phyloP scores from a whole-genome alignment of 495 filamentous ascomycete species.

The Annulohypoxylon maeteangense region DNA sequence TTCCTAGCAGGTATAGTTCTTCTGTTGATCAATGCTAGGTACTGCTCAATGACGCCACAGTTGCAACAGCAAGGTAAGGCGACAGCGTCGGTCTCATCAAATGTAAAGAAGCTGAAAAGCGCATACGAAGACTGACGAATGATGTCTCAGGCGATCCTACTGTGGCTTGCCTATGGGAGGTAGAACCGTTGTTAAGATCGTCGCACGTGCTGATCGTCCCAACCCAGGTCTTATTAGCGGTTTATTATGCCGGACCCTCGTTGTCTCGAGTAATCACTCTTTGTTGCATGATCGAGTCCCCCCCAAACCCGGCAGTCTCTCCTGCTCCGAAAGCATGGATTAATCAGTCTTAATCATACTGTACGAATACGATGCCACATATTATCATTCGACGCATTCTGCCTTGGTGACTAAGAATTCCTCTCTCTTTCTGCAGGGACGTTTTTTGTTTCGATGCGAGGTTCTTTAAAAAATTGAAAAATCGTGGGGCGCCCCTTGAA shows the following conservation, averaged over 20 bases:
- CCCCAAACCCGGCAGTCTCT: constrained; percentile 41
- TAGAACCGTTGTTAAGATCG: constrained; percentile 44
- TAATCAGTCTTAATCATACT: constrained; percentile 20
- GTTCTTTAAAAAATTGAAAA: constrained; percentile 38
- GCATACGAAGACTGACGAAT: constrained; percentile 33
- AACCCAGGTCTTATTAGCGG: constrained; percentile 42
- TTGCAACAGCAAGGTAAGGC: constrained; percentile 28
- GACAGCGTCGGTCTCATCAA: constrained; percentile 23
- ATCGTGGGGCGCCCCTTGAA: constrained; percentile 44
- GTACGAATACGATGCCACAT: constrained; percentile 33
- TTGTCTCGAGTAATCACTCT: constrained; percentile 25
- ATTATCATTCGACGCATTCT: constrained; percentile 21
- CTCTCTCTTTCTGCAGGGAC: constrained; percentile 6
- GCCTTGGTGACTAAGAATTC: constrained; percentile 26
- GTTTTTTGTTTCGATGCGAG: constrained; percentile 29
- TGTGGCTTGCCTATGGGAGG: constrained; percentile 33
- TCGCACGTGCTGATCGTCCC: constrained; percentile 45
- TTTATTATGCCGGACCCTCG: constrained; percentile 41
- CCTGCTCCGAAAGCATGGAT: constrained; percentile 26
- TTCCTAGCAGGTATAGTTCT: constrained; percentile 33
- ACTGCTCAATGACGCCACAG: constrained; percentile 42
- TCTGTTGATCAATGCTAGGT: constrained; percentile 37
- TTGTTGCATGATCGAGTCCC: constrained; percentile 33
- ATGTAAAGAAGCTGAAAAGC: constrained; percentile 39
- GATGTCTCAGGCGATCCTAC: constrained; percentile 23